Base-by-base conservation (phyloP, 192 early-diverging fungal species). In the Geosiphon pyriformis region DNA sequence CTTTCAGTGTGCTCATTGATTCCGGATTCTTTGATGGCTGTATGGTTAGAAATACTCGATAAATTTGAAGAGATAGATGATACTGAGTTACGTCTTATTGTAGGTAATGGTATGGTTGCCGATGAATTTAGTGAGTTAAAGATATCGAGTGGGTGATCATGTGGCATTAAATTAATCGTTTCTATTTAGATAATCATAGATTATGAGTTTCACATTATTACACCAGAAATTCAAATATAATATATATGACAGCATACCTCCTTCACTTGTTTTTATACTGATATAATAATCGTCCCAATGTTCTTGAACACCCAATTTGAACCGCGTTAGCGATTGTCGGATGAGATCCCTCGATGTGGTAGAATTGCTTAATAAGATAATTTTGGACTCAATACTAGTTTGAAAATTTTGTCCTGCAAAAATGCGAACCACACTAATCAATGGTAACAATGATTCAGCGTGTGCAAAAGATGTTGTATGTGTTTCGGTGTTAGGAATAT, bases 81-180 rank as follows among this genome's bases (percentile, higher is more conserved):
- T 23, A 72, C 70, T 0, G 75, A 76, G 22, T 62, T 66, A 15
- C 76, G 82, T 15, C 72, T 75, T 23, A 79, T 74, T 10, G 80
- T 69, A 3, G 83, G 83, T 71, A 84, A 63, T 20, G 80, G 78
- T 17, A 76, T 80, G 0, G 76, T 79, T 23, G 77, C 59, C 68
- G 76, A 76, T 17, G 79, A 69, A n/a, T 69, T 80, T 27, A 84
- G 61, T 0, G 80, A 75, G 26, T 82, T 71, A 57, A 79, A 84
- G 18, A 84, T 82, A 4, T 77, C 76, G 58, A 84, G 69, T 27
- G 80, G 76, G 63, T 80, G 76, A 71, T 84, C 80, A 33, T 76
- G 62, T 7, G 83, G 80, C 42, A 69, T 69, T 18, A 84, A 57
- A 12, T 76, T 73, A 26, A 70, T 72, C 48, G 77, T 76, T 4